Percentiles rank a stretch among this genome's conserved stretches.
Conservation (phyloP, 2,329 filamentous ascomycete species). For the Corinectria fuckeliana region DNA sequence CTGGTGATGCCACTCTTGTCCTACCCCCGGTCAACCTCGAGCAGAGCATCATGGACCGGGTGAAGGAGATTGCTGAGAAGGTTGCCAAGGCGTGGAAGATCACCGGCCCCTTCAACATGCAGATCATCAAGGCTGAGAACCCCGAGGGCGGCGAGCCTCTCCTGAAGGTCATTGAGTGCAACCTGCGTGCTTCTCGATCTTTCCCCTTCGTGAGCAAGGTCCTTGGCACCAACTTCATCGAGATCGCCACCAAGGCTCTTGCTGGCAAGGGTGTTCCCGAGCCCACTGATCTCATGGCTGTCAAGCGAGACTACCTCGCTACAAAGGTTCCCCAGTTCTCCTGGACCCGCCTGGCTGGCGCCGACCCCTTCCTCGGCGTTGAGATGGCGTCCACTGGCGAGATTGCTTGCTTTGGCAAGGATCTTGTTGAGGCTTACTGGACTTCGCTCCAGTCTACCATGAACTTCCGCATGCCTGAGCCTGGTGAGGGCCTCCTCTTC, state of each 20-base stretch:
- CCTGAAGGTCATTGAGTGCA: constrained; percentile 98
- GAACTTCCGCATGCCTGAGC: constrained; percentile 98
- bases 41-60: constrained; percentile 76
- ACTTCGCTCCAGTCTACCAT: constrained; percentile 93
- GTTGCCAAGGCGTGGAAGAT: constrained; percentile 97
- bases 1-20: constrained; percentile 93
- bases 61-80: constrained; percentile 96
- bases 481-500: constrained; percentile 93
- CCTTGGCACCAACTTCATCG: constrained; percentile 94
- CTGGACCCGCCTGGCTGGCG: constrained; percentile 96
- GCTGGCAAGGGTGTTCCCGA: constrained; percentile 84
- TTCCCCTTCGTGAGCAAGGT: constrained; percentile 99
- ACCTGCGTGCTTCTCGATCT: constrained; percentile 93
- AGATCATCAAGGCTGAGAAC: constrained; percentile 92
- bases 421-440: constrained; percentile 98
- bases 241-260: constrained; percentile 91
- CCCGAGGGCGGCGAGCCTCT: constrained; percentile 75
- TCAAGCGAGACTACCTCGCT: constrained; percentile 89
- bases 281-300: constrained; percentile 85
- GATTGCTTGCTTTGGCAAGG: constrained; percentile 97
- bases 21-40: constrained; percentile 86
- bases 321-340: constrained; percentile 99
- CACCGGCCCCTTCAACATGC: constrained; percentile 99
- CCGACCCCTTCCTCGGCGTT: constrained; percentile 95
- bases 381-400: constrained; percentile 98